phyloP scores from a whole-genome alignment of 306 rosid species.

The Comarum palustre region DNA sequence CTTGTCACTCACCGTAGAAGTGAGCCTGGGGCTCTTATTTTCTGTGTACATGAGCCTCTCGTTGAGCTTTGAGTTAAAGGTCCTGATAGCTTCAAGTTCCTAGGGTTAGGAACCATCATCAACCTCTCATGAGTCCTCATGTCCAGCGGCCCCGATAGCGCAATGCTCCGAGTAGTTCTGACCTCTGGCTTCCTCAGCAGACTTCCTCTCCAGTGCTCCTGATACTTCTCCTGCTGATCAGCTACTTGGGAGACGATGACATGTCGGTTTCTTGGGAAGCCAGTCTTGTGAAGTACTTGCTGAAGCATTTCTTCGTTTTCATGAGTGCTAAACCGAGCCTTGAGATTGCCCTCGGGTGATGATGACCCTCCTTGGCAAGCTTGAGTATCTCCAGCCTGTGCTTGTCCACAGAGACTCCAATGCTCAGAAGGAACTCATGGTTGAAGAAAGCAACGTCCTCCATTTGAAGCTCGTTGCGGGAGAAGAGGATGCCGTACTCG shows the following conservation, averaged over 20 bases:
- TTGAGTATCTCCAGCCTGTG: constrained; percentile 87
- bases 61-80: constrained; percentile 61
- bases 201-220: constrained; percentile 47
- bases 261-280: constrained; percentile 26
- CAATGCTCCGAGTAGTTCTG: constrained; percentile 42
- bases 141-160: constrained; percentile 42
- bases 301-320: constrained; percentile 47
- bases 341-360: constrained; percentile 30
- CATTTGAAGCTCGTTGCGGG: constrained; percentile 59
- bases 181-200: constrained; percentile 25
- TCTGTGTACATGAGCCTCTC: constrained; percentile 38
- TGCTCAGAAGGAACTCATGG: constrained; percentile 86
- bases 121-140: constrained; percentile 26
- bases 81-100: constrained; percentile 57
- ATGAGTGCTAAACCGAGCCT: constrained; percentile 38
- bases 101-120: constrained; percentile 5
- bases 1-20: constrained; percentile 22
- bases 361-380: constrained; percentile 45
- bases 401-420: constrained; percentile 82
- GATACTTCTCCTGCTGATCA: constrained; percentile 22
- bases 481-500: constrained; percentile 67
- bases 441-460: constrained; percentile 60
- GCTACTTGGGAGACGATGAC: constrained; percentile 12
- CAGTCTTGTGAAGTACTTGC: constrained; percentile 48
- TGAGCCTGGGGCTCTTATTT: constrained; percentile 42